Evolutionary conservation across 371 early-diverging fungal species (phyloP), one percentile per base, ranked within the genome.

Genomic region (Haplosporangium sp.): DNA sequence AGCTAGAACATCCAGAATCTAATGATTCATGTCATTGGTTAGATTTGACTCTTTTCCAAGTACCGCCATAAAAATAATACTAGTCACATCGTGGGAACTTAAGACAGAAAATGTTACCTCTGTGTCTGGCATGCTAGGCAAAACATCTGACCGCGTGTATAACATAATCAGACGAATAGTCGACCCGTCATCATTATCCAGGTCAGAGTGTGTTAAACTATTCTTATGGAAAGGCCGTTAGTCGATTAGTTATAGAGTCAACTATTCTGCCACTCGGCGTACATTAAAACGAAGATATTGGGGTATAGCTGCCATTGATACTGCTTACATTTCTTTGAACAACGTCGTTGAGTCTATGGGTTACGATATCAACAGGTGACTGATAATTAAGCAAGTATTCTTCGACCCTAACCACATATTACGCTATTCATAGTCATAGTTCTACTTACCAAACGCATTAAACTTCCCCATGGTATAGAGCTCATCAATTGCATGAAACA

Each of bases 81-180:
- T 10, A 45, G 13, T 10, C 55, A 19, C 19, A 19, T 4, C 17
- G 37, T 52, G 10, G 52, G 15, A 40, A 4, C 17, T 11, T 15
- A 15, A 45, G 45, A 10, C 37, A 39, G 17, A 42, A 0, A 11
- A 11, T 3, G 11, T 2, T 75, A 82, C 84, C 66, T 83, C 71
- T 10, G 45, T 61, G 20, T 72, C 65, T 9, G 73, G 64, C 9
- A 55, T 2, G 45, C 65, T 67, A 2, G 86, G 85, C 9, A 82
- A 6, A 17, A 77, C 68, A 34, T 76, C 66, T 5, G 84, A 76
- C 4, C 85, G 72, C 8, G 83, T 74, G 60, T 87, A 87, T 15
- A 86, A 39, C 65, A 87, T 52, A 19, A 87, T 84, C n/a, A 83
- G 74, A 19, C 85, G 81, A 10, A 77, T 58, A 34, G 62, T 57